Percentiles rank a stretch among this genome's conserved stretches.
Conservation (phyloP, 2,329 filamentous ascomycete species). For the Nemania abortiva region DNA sequence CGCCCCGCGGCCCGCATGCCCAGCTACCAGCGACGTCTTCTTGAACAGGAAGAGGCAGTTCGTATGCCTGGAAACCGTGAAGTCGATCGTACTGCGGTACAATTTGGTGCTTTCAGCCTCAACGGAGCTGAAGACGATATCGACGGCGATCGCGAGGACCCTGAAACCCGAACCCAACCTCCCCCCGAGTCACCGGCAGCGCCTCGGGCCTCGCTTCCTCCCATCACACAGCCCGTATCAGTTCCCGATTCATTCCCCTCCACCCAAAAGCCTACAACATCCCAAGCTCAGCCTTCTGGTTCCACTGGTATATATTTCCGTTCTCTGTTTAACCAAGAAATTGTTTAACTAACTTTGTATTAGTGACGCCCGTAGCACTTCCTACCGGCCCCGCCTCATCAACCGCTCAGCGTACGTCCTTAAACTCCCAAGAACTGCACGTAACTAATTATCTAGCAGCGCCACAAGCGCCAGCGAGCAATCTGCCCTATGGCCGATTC, state of each 20-base stretch:
- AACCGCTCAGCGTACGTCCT: constrained; percentile 48
- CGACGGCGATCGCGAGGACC: constrained; percentile 93
- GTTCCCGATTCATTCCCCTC: constrained; percentile 66
- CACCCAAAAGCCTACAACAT: constrained; percentile 66
- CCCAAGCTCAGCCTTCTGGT: constrained; percentile 55
- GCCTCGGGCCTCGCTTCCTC: constrained; percentile 88
- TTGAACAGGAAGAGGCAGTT: constrained; percentile 97
- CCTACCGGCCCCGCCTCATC: constrained; percentile 47
- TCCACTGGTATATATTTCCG: constrained; percentile 49
- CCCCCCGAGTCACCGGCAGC: constrained; percentile 88
- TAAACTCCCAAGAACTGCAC: constrained; percentile 50
- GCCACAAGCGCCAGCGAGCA: constrained; percentile 67
- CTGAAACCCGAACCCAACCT: constrained; percentile 92
- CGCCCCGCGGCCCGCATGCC: constrained; percentile 74
- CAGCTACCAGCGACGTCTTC: constrained; percentile 85
- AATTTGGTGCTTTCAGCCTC: constrained; percentile 95
- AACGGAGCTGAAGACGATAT: constrained; percentile 88
- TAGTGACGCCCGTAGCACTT: constrained; percentile 49
- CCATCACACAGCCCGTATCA: constrained; percentile 68
- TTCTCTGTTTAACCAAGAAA: constrained; percentile 17
- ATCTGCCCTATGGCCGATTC: constrained; percentile 78
- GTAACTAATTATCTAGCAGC: constrained; percentile 56
- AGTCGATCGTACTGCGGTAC: constrained; percentile 90
- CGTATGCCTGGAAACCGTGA: constrained; percentile 98
- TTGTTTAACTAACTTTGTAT: constrained; percentile 41